phyloP scores from a whole-genome alignment of 129 eudicot species.

The Flaveria ramosissima region DNA sequence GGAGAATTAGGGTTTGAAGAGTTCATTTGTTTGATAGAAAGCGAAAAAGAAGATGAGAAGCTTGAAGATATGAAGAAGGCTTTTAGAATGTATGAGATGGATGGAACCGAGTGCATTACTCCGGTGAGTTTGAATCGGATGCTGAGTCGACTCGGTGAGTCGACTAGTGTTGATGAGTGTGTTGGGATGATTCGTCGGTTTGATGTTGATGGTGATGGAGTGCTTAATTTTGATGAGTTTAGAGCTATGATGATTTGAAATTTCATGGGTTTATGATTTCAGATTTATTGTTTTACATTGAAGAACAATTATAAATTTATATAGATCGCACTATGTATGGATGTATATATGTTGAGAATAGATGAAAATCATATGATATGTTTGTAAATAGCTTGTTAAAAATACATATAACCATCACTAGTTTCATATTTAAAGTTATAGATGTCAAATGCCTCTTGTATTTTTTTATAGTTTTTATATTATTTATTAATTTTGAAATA shows the following conservation, averaged over 20 bases:
- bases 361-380: no score
- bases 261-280: background rate
- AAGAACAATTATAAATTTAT: no score
- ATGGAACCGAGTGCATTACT: constrained; percentile 43
- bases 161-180: constrained; percentile 39
- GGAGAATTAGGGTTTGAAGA: constrained; percentile 35
- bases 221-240: constrained; percentile 1
- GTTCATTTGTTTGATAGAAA: constrained; percentile 35
- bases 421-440: no score
- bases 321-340: no score
- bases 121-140: constrained; percentile 51
- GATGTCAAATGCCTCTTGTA: no score
- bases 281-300: no score
- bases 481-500: no score
- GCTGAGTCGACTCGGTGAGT: constrained; percentile 50
- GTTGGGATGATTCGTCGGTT: constrained; percentile 29
- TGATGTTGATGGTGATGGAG: background rate
- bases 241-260: background rate
- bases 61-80: constrained; percentile 39
- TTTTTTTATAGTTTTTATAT: no score
- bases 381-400: no score
- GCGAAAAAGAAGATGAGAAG: constrained; percentile 38
- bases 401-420: no score
- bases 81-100: constrained; percentile 47
- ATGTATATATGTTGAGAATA: no score